Evolutionary conservation across 139 green algal species (phyloP).

Genomic region (Chlamydomonas sp.): DNA sequence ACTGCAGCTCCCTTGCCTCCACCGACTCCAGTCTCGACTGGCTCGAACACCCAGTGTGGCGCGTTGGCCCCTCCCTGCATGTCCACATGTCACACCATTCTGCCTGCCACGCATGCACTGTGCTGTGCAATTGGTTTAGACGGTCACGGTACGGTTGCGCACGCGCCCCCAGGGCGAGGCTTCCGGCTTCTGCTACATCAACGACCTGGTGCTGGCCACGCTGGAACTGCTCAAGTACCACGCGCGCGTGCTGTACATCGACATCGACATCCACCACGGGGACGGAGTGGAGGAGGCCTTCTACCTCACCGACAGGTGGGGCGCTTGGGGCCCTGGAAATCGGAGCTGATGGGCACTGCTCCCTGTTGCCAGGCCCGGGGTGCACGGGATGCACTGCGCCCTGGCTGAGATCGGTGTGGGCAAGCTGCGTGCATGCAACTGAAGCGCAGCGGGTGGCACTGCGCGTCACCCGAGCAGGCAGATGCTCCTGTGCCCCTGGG

Average conservation of each 20-base stretch:
- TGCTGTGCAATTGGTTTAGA: not conserved
- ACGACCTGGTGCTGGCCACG: constrained; percentile 97
- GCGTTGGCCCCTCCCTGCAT: too few relatives aligned
- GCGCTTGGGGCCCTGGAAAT: not conserved
- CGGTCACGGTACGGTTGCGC: too few relatives aligned
- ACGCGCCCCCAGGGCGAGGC: constrained; percentile 23
- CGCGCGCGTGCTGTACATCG: constrained; percentile 86
- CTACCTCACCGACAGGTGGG: constrained; percentile 63
- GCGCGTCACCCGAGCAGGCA: too few relatives aligned
- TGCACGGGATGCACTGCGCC: too few relatives aligned
- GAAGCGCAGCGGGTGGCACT: too few relatives aligned
- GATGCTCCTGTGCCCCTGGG: too few relatives aligned
- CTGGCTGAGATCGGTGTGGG: too few relatives aligned
- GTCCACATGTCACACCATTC: too few relatives aligned
- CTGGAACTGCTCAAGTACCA: constrained; percentile 98
- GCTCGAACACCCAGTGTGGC: not conserved
- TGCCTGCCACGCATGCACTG: not conserved
- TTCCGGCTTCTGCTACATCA: constrained; percentile 97
- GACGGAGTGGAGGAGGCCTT: constrained; percentile 99
- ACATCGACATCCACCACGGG: constrained; percentile 98
- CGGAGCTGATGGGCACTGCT: too few relatives aligned
- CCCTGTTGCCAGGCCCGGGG: too few relatives aligned
- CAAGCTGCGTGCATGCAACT: too few relatives aligned
- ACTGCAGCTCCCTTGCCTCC: not conserved
- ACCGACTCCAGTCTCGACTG: not conserved